phyloP scores from a whole-genome alignment of 768 basidiomycete species.

The Mycena belliarum region DNA sequence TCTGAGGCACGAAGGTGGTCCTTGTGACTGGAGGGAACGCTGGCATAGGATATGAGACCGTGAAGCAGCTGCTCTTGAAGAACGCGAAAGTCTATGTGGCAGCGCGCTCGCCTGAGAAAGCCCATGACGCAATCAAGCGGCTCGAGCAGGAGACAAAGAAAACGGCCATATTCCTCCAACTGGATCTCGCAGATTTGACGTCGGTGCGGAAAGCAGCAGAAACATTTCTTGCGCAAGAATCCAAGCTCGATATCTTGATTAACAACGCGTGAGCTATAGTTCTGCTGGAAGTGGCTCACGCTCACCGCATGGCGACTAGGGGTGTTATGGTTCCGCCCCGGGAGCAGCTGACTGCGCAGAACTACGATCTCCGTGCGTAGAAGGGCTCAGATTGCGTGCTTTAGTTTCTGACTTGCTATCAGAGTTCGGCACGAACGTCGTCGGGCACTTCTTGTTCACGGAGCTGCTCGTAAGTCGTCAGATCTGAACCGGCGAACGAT shows the following conservation, averaged over 20 bases:
- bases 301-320: neutral
- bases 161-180: neutral
- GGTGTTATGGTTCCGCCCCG: neutral
- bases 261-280: too few species aligned
- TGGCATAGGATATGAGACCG: neutral
- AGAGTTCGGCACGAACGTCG: neutral
- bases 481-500: neutral
- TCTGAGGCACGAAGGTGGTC: neutral
- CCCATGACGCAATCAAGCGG: neutral
- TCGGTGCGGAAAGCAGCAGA: neutral
- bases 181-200: conserved; percentile 1
- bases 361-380: neutral
- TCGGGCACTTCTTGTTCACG: conserved; percentile 36
- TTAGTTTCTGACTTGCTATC: neutral
- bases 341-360: neutral
- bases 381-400: too few species aligned
- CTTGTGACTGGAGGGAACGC: neutral
- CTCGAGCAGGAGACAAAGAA: neutral
- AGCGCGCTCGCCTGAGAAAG: neutral
- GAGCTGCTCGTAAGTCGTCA: conserved; percentile 31
- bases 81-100: neutral
- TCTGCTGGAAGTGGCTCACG: too few species aligned
- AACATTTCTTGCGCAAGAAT: neutral
- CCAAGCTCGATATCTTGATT: too few species aligned
- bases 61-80: conserved; percentile 3